phyloP scores from a whole-genome alignment of 192 early-diverging fungal species.

The Glomus cerebriforme region DNA sequence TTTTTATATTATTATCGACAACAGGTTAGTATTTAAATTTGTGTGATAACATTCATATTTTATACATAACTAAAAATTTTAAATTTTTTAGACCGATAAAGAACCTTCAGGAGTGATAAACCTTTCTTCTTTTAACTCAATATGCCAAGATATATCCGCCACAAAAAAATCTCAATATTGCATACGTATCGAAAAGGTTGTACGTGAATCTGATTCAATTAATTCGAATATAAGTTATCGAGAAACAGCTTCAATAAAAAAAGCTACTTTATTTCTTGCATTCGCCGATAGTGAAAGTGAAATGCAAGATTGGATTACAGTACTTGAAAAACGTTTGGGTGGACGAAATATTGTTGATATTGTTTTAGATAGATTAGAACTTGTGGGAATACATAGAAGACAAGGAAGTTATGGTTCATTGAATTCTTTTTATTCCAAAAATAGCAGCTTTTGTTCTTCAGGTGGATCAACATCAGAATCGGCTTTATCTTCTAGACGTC shows the following conservation, averaged over 20 bases:
- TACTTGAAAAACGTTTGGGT: constrained; percentile 22
- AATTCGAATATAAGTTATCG: constrained; percentile 14
- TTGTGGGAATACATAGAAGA: constrained; percentile 11
- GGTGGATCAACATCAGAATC: neutral
- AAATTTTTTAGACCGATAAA: neutral
- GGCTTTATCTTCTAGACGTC: constrained; percentile 25
- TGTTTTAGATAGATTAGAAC: constrained; percentile 32
- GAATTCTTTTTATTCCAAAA: constrained; percentile 27
- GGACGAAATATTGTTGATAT: constrained; percentile 35
- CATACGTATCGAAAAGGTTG: constrained; percentile 28
- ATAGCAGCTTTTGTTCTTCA: constrained; percentile 5
- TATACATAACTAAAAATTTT: too few species aligned
- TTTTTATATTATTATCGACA: constrained; percentile 30
- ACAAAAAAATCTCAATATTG: constrained; percentile 33
- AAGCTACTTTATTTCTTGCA: constrained; percentile 12
- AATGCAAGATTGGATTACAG: constrained; percentile 25
- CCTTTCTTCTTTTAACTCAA: constrained; percentile 16
- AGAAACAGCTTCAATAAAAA: neutral
- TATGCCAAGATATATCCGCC: constrained; percentile 10
- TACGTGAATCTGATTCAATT: constrained; percentile 18
- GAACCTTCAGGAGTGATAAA: constrained; percentile 28
- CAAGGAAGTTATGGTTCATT: constrained; percentile 28
- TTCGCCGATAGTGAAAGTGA: constrained; percentile 29
- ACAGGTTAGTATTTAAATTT: constrained; percentile 16
- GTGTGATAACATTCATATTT: too few species aligned